Evolutionary conservation across 768 basidiomycete genomes (phyloP), one percentile per base, ranked within the genome.

Genomic region (Neoboletus subvelutipes): DNA sequence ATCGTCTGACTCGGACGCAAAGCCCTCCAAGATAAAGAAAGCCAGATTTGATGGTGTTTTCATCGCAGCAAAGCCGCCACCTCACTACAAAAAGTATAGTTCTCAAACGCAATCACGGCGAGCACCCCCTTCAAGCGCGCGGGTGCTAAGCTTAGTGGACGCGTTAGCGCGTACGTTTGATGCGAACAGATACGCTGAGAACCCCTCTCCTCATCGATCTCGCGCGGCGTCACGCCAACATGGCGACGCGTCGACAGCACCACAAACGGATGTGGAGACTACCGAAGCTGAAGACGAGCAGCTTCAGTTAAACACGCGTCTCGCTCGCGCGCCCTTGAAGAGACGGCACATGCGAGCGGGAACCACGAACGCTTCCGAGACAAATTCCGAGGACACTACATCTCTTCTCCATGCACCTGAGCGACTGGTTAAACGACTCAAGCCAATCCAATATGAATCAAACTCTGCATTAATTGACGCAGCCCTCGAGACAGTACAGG

Each of bases 151-250:
- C 50, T 45, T 71, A 22, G 64, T 69, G 29, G 62, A 65, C 31
- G 70, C 68, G 33, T 49, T 70, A 17, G 41, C 62, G 37, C 64
- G 41, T 17, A 67, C 70, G 26, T 70, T 71, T 28, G 22, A 62
- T n/a, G 70, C 70, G 3, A 71, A 71, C 47, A 64, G 24, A 31
- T 28, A 67, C 11, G 17, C n/a, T 6, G 59, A 65, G 1, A 22
- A 7, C 0, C 17, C 18, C 8, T 4, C 17, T 28, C 4, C 41
- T 3, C 52, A n/a, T 56, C 52, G 4, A 12, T 18, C 52, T 13
- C 57, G 36, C 39, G 1, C 24, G 18, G 34, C 17, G 10, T 40
- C 34, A 8, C 45, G 28, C 22, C 40, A 15, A 11, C 40, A 36
- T 10, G 46, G 53, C 17, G 40, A 53, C 22, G 17, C 28, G 5